Base-by-base conservation (phyloP, 352 stramenopile species). In the Globisporangium solare region DNA sequence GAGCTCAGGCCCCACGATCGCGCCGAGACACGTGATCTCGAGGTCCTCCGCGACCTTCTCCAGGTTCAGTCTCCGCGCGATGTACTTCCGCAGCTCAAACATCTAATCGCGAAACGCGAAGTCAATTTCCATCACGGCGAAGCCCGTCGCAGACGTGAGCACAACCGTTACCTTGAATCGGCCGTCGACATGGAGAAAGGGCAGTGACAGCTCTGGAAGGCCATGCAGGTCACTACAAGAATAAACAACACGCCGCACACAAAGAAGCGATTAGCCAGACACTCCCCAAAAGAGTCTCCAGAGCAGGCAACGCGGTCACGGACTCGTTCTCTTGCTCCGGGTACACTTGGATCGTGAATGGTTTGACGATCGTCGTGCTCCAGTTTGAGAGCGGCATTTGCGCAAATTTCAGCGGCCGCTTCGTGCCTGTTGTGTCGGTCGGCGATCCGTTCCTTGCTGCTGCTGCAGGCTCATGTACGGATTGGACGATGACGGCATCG, bases 101-200 rank as follows among this genome's bases (percentile, higher is more conserved):
- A 89, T 83, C 73, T 83, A 32, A 24, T 20, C 17, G 21, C 52
- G 6, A 14, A 18, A 24, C 18, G 21, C 15, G 35, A 12, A 59
- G 21, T 61, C 39, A 50, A 10, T 35, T 37, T 12, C 32, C 45
- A 12, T 55, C 47, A 55, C 14, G 2, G 0, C 10, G 41, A 58
- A 37, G 15, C 11, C 18, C 7, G 27, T 35, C 27, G 27, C 27
- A 62, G 35, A 39, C 52, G 43, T 10, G 20, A 58, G 48, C 24
- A 21, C 8, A 32, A 32, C 39, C n/a, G n/a, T 46, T 39, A 84
- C 74, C 71, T 86, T 88, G 46, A 87, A 78, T 27, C 68, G 61
- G 14, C 74, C 74, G 40, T 81, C 77, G 35, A 87, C 76, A n/a
- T 81, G 71, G n/a, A 89, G 71, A 54, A 73, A 87, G 14, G 72